A percentile compares a stretch with the other conserved stretches of the same genome.
Conservation (phyloP, 345 rosid species). For the Syzygium jambos region DNA sequence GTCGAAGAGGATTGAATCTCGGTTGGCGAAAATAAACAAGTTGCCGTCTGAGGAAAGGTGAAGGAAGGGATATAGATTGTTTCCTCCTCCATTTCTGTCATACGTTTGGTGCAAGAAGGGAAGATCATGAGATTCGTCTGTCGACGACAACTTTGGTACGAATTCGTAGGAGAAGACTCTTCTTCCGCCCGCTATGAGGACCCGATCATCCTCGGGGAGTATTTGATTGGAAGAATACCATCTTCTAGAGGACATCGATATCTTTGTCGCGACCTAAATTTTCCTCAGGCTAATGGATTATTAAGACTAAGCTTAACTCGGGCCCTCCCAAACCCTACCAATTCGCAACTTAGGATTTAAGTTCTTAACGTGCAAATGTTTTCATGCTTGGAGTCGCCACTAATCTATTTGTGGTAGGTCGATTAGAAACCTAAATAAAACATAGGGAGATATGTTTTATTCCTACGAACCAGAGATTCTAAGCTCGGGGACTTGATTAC, state of each 20-base stretch:
- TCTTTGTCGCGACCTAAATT: too few species aligned
- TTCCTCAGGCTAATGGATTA: too few species aligned
- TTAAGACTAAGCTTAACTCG: too few species aligned
- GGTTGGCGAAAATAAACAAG: constrained; percentile 44
- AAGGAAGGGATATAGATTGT: constrained; percentile 54
- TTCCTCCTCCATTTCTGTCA: constrained; percentile 17
- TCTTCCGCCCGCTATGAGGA: constrained; percentile 33
- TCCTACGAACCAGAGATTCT: too few species aligned
- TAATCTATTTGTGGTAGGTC: too few species aligned
- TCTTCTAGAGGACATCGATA: constrained; percentile 1
- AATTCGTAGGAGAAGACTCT: constrained; percentile 22
- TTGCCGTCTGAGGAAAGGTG: constrained; percentile 49
- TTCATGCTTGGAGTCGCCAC: too few species aligned
- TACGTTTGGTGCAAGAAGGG: constrained; percentile 28
- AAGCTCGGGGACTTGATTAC: too few species aligned
- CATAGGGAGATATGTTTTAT: too few species aligned
- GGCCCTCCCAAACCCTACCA: too few species aligned
- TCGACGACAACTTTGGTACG: constrained; percentile 11
- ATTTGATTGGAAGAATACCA: constrained; percentile 31
- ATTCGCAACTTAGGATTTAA: too few species aligned
- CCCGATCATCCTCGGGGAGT: constrained; percentile 27
- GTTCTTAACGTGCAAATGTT: too few species aligned
- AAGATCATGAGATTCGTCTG: constrained; percentile 19
- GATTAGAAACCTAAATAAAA: too few species aligned
- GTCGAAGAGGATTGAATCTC: constrained; percentile 32